Evolutionary conservation across 2,329 filamentous ascomycete genomes (phyloP).

Genomic region (Escovopsis weberi): DNA sequence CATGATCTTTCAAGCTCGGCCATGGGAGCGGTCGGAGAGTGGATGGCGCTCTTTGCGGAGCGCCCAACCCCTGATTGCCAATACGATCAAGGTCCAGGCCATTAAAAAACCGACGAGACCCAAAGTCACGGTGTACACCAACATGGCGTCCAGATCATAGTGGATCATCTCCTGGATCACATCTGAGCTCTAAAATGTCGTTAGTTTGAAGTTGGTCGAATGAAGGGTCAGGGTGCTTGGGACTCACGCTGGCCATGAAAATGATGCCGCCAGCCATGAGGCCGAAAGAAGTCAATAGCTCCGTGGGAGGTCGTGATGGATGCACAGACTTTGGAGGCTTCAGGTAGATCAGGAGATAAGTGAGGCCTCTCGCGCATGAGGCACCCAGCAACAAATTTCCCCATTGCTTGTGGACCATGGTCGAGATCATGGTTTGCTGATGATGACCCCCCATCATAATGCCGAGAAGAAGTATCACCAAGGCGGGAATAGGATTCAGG

Average conservation of each 20-base stretch:
- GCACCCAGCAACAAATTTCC: slow-evolving; percentile 71
- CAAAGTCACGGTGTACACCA: slow-evolving; percentile 79
- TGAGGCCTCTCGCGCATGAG: slow-evolving; percentile 61
- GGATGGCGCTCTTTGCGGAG: slow-evolving; percentile 28
- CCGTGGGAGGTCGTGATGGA: slow-evolving; percentile 75
- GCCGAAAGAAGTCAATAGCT: slow-evolving; percentile 77
- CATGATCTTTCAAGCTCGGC: no score
- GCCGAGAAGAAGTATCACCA: slow-evolving; percentile 76
- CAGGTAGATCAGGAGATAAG: slow-evolving; percentile 68
- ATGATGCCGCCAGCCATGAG: slow-evolving; percentile 76
- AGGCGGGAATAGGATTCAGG: slow-evolving; percentile 74
- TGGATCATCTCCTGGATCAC: slow-evolving; percentile 63
- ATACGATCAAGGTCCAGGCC: slow-evolving; percentile 64
- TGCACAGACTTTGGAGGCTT: slow-evolving; percentile 67
- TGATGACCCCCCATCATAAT: slow-evolving; percentile 94
- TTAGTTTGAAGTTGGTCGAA: slow-evolving; percentile 6
- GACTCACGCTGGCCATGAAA: slow-evolving; percentile 77
- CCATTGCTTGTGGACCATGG: slow-evolving; percentile 92
- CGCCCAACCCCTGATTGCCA: slow-evolving; percentile 84
- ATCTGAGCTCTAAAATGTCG: slow-evolving; percentile 47
- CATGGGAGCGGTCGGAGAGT: no score
- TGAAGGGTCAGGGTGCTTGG: neutral
- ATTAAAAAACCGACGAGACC: slow-evolving; percentile 71
- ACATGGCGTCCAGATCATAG: slow-evolving; percentile 76
- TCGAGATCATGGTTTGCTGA: slow-evolving; percentile 67